Evolutionary conservation across 2,329 filamentous ascomycete genomes (phyloP), one percentile per base, ranked within the genome.

Genomic region (Ilyonectria robusta): DNA sequence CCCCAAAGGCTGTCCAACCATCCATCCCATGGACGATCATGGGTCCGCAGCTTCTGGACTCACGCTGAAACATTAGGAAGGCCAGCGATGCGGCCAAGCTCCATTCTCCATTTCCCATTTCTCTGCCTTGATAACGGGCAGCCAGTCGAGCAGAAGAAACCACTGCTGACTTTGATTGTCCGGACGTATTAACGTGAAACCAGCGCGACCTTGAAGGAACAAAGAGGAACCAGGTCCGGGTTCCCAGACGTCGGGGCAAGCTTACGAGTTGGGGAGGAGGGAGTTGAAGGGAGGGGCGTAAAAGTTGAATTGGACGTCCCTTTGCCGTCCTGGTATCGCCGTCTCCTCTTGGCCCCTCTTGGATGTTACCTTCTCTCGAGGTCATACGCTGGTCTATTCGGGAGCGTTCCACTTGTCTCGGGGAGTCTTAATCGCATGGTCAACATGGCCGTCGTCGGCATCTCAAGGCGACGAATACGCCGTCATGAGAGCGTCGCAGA

Each of bases 1-100:
- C 48, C 70, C 71, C 50, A 54, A 44, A 29, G 21, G 37, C 51
- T 9, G 63, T 29, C 58, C 58, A 65, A 23, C 57, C 62, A 60
- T 21, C 26, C 37, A 48, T 56, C 57, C 48, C 51, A 21, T n/a
- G 44, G 42, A 51, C 44, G 53, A 66, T 62, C 53, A 37, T 50
- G 63, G 51, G 47, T 58, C 35, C 50, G 71, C 47, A 62, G 62
- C 67, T 68, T 42, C 58, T 68, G 61, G 59, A 65, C 71, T 71
- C 68, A 69, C 70, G 59, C 72, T 76, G 74, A 76, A 76, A 76
- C 74, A 76, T 70, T 71, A 74, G 66, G 54, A 76, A 66, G 70
- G 59, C 68, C 58, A 48, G 65, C 65, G 62, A 64, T 70, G 71
- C 72, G 71, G 68, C 71, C 71, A 70, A 72, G 67, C 65, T 70